phyloP scores from a whole-genome alignment of 2,329 filamentous ascomycete species.

The Thyridium curvatum region DNA sequence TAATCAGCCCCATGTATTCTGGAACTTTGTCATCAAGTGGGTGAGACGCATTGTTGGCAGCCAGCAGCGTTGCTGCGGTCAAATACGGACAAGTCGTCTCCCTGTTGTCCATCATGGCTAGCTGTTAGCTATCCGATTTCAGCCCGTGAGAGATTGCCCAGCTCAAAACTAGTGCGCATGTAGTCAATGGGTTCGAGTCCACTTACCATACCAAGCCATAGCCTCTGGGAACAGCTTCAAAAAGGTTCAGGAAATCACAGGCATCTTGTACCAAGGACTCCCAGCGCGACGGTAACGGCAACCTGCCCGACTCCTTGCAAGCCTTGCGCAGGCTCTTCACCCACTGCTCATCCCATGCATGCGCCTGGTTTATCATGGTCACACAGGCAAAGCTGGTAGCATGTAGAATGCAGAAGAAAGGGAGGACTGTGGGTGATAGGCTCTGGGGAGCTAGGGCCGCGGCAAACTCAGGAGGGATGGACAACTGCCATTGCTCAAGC shows the following conservation, averaged over 20 bases:
- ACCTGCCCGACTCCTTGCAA: background rate
- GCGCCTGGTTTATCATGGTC: background rate
- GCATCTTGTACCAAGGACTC: background rate
- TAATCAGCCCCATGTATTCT: background rate
- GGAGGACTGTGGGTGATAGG: background rate
- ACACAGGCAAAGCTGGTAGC: background rate
- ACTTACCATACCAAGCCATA: background rate
- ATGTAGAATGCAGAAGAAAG: conserved; percentile 1
- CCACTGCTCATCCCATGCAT: background rate
- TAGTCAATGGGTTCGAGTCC: background rate
- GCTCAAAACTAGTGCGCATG: too few relatives aligned
- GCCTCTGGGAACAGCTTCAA: background rate
- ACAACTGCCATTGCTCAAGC: background rate
- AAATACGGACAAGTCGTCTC: conserved; percentile 1
- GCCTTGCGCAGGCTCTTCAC: background rate
- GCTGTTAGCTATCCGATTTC: background rate
- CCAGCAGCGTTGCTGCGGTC: background rate
- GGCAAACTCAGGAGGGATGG: background rate
- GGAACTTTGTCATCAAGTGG: background rate
- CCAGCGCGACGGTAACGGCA: background rate
- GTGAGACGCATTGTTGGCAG: background rate
- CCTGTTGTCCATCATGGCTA: background rate
- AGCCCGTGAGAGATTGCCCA: too few relatives aligned
- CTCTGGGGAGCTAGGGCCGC: background rate
- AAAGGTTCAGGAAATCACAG: background rate